phyloP scores from a whole-genome alignment of 1,139 yeast genomes.

The Geotrichum reessii region DNA sequence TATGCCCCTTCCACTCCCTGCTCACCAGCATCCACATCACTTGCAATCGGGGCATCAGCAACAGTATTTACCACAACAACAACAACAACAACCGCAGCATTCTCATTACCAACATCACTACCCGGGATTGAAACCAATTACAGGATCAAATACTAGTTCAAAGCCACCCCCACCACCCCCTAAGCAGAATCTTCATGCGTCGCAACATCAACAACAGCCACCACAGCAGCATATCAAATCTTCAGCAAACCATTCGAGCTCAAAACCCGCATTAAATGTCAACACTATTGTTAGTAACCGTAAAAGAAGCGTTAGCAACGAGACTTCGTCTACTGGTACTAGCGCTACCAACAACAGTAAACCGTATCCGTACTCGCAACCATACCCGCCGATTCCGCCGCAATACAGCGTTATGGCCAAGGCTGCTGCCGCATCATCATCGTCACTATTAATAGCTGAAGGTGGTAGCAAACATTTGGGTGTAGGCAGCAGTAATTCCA shows the following conservation, averaged over 20 bases:
- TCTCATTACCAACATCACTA: neutral
- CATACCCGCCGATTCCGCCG: constrained; percentile 3
- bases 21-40: constrained; percentile 12
- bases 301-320: neutral
- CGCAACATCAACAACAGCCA: neutral
- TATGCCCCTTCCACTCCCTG: neutral
- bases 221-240: neutral
- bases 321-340: neutral
- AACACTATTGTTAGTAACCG: neutral
- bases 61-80: neutral
- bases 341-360: neutral
- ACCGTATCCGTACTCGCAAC: neutral
- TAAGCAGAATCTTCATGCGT: neutral
- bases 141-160: neutral
- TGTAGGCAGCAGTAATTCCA: neutral
- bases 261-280: neutral
- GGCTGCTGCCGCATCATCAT: constrained; percentile 2
- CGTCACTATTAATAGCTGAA: neutral
- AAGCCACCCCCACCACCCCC: neutral
- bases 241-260: neutral
- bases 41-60: neutral
- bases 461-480: neutral
- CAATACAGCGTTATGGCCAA: constrained; percentile 5
- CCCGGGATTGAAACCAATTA: neutral
- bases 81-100: neutral